Evolutionary conservation across 2,329 filamentous ascomycete genomes (phyloP), one percentile per base, ranked within the genome.

Genomic region (Alternaria sp.): DNA sequence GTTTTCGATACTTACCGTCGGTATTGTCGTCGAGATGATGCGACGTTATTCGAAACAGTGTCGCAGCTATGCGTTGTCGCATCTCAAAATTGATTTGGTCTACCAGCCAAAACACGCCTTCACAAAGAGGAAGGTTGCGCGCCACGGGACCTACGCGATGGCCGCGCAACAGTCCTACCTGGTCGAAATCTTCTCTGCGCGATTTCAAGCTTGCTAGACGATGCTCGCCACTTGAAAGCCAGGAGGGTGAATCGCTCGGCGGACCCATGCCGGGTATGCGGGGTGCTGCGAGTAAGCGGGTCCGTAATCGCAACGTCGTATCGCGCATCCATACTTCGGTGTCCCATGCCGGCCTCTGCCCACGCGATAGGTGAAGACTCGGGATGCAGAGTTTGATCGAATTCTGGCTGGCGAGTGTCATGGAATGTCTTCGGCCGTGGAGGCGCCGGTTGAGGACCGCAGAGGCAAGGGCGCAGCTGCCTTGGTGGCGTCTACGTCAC

Each of bases 381-480:
- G 32, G n/a, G 13, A 36, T 49, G 21, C 47, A 46, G n/a, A 12
- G 21, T 17, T n/a, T 28, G 5, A 13, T 45, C 17, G 25, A 40
- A 8, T 15, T 55, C 55, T 44, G 12, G 36, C 12, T 15, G 19
- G 43, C 54, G 25, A 57, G 46, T 23, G 19, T 26, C n/a, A 51
- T 32, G 49, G 36, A 23, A 9, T 21, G 28, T 51, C 28, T 19
- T 51, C 49, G 28, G 49, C 54, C 28, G 59, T 54, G 40, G 45
- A 62, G 64, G 64, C 56, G 66, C 57, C 54, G 50, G 44, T 58
- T 68, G 58, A 68, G 65, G 60, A 63, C 64, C 64, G 69, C 36
- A 62, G 40, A 54, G 55, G 55, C 59, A 61, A 50, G 52, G 60
- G 60, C 60, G 55, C 56, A 52, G 60, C 50, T 44, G 60, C 55